A percentile compares a stretch with the other conserved stretches of the same genome.
Conservation (phyloP, 768 basidiomycete species). For the Antrodiella citrinella region DNA sequence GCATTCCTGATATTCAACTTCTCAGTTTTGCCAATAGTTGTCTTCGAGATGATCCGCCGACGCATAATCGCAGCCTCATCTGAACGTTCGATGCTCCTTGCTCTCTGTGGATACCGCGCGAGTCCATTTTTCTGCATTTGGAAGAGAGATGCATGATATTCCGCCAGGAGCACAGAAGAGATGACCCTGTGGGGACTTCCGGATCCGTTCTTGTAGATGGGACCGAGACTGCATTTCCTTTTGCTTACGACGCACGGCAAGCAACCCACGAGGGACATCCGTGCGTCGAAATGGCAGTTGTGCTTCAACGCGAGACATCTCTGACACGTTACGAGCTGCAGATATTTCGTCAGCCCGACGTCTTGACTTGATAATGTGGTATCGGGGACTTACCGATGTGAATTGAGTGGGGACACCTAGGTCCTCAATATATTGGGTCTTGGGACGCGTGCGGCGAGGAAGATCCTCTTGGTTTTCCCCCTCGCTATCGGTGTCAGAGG, state of each 20-base stretch:
- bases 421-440: background rate
- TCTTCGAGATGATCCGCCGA: too few species aligned
- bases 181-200: background rate
- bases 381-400: background rate
- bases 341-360: background rate
- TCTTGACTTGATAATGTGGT: background rate
- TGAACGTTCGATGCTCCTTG: too few species aligned
- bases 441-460: background rate
- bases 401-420: background rate
- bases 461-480: background rate
- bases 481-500: background rate
- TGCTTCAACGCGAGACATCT: background rate
- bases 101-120: too few species aligned
- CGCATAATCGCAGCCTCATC: too few species aligned
- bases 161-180: background rate
- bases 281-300: background rate
- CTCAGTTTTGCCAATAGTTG: too few species aligned
- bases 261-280: background rate
- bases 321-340: background rate
- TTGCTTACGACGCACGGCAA: background rate
- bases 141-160: background rate
- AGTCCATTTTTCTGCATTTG: background rate
- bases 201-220: background rate
- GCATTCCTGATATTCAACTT: too few species aligned
- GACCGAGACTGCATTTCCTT: background rate